Evolutionary conservation across 192 early-diverging fungal species (phyloP), one percentile per base, ranked within the genome.

Genomic region (Dissophora ornata): DNA sequence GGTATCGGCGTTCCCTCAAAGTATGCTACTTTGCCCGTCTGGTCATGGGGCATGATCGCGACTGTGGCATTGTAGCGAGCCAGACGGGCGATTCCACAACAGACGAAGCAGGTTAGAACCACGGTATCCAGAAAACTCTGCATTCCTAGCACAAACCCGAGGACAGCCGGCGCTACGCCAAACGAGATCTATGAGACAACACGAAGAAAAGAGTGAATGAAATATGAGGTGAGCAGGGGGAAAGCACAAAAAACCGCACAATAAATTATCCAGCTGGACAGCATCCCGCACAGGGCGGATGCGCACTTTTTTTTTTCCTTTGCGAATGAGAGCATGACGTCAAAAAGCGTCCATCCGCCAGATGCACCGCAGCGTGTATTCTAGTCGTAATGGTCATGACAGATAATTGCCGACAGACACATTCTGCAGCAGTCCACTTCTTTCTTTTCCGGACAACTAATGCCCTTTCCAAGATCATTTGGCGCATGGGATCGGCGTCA

Each of bases 1-100:
- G 94, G 95, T 47, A 97, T 96, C 7, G 95, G 95, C 9, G 94
- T 94, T 29, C 95, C 95, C 71, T 97, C 93, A 81, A 95, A 97
- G 65, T 92, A 92, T 29, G 78, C 61, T 36, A 94, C 84, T 60
- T 96, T 96, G 36, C 94, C 94, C 11, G 81, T 82, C n/a, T 42
- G 50, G 47, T 95, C 94, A 32, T 90, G 91, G 18, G 91, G 90
- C 57, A 90, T 42, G 22, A 90, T 83, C 9, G 91, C 92, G 0
- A 95, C 90, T 0, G 94, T 95, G n/a, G 93, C 92, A 69, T 97
- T 97, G 82, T 89, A 97, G 15, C 94, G 81, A 1, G 94, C 95
- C 38, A 97, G 80, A 26, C 95, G 87, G 24, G 95, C 90, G 62
- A 94, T 89, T 28, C 91, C 93, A 57, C 93, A 94, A 47, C 87